Percentiles rank a stretch among this genome's conserved stretches.
Evolutionary conservation across 2,329 filamentous ascomycete genomes (phyloP).

Genomic region (Aspergillus sp.): DNA sequence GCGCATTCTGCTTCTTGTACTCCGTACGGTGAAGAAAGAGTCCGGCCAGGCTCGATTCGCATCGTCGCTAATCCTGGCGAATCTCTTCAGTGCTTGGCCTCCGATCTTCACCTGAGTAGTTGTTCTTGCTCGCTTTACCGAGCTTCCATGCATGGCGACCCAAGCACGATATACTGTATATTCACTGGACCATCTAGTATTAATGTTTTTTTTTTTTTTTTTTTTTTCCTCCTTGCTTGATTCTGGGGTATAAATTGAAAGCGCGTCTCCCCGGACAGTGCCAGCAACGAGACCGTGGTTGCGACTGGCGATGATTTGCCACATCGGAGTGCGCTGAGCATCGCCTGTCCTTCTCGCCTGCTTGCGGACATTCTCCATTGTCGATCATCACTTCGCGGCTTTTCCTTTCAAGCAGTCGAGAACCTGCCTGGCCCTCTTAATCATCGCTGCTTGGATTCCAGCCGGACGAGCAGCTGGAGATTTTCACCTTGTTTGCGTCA

Average conservation of each 20-base stretch:
- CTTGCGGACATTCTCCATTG: slow-evolving; percentile 4
- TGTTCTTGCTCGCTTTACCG: not conserved
- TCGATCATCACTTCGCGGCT: not conserved
- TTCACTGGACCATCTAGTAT: not conserved
- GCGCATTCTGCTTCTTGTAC: not conserved
- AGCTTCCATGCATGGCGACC: not conserved
- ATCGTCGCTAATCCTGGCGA: not conserved
- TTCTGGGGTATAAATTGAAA: not conserved
- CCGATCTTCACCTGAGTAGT: not conserved
- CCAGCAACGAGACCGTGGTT: not conserved
- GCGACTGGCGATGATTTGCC: not conserved
- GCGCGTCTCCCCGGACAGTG: not conserved
- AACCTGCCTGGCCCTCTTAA: not conserved
- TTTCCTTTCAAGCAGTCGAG: not conserved
- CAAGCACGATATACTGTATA: not conserved
- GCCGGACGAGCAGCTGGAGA: not conserved
- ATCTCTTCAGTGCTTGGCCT: not conserved
- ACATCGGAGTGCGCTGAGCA: not conserved
- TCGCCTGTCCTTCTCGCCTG: not conserved
- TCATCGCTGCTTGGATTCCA: not conserved
- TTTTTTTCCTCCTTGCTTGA: not conserved
- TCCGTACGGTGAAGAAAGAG: not conserved
- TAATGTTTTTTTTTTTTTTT: not conserved
- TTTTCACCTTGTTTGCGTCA: slow-evolving; percentile 24
- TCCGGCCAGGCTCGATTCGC: not conserved